Base-by-base conservation (phyloP, 2,329 filamentous ascomycete species). In the Trichoderma sp. region DNA sequence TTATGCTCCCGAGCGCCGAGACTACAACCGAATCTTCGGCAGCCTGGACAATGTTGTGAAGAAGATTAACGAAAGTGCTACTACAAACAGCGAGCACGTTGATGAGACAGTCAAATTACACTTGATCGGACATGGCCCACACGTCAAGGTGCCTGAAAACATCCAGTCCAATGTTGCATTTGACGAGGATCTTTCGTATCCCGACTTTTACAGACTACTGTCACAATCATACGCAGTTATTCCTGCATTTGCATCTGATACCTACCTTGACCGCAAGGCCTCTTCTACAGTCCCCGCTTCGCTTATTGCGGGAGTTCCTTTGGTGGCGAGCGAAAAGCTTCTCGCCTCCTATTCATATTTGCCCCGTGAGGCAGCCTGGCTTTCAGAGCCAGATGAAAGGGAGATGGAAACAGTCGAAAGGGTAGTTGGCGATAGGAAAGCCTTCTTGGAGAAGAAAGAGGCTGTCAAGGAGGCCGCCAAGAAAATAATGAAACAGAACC, bases 1-100 rank as follows among this genome's bases (percentile, higher is more conserved):
- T 29, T 72, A 72, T n/a, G 69, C 69, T 53, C 69, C 69, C n/a
- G 69, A 72, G 41, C 69, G 69, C 29, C 69, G 69, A 31, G 69
- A 72, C n/a, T 72, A 72, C 59, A 72, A 64, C 4, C 69, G 69
- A n/a, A 72, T 72, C 27, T 72, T 72, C 4, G 69, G 69, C 4
- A 72, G 69, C 59, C 38, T 72, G 21, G 69, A 64, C 8, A 72
- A 72, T 3, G 69, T 72, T n/a, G 69, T 72, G 3, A 72, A 64
- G 16, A 72, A 72, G 59, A 53, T 72, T 11, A 72, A 64, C 21
- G 69, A n/a, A 53, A 64, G 59, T 1, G 6, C 41, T 12, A 3
- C 38, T 50, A 21, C 21, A 12, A 27, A 5, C 8, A 11, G 12
- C 14, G 59, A 53, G 16, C 69, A 53, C 21, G 18, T 38, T 29